Base-by-base conservation (phyloP, 2,329 filamentous ascomycete species). In the Pseudogymnoascus sp. region DNA sequence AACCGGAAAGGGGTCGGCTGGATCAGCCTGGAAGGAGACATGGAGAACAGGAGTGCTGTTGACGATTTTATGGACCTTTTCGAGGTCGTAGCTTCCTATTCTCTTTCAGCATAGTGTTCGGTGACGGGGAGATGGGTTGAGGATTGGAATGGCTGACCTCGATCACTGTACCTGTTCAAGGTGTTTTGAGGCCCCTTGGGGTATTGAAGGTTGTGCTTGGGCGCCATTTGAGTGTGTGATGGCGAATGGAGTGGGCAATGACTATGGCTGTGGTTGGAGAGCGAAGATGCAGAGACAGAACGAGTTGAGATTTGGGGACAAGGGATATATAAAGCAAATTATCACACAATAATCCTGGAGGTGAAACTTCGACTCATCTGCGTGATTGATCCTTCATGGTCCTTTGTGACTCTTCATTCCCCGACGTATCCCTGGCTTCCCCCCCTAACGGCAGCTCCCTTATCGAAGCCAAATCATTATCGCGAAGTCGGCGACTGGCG, bases 1-100 rank as follows among this genome's bases (percentile, higher is more conserved):
- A 61, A 85, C 83, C 3, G 91, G 90, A 71, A 92, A 94, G 0
- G 88, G 86, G 62, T 85, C 83, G 50, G 79, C 76, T 0, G 81
- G 77, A 4, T 80, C 76, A 4, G 79, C 78, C 1, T 82, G 79
- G 80, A 95, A 95, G 66, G 90, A 91, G 69, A 95, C 86, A 76
- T 95, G 87, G 14, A 94, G 80, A 60, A 95, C 82, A 38, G 84
- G 85, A n/a, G 83, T 83, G 18, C 80, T 79, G 75, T 93, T 92
- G 75, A 96, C 79, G 70, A 95, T 88, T 64, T 76, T 73, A 73
- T 95, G 89, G 71, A 95, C 90, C 6, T 85, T 84, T 59, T 84
- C 79, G 60, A 88, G 81, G 63, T 90, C 85, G 72, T 96, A 95
- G 60, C 81, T 81, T 60, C 84, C 88, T 91, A 61, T 21, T 21